Evolutionary conservation across 2,329 filamentous ascomycete species (phyloP), one percentile per base, ranked within the genome.

Genomic region (Mariannaea elegans): DNA sequence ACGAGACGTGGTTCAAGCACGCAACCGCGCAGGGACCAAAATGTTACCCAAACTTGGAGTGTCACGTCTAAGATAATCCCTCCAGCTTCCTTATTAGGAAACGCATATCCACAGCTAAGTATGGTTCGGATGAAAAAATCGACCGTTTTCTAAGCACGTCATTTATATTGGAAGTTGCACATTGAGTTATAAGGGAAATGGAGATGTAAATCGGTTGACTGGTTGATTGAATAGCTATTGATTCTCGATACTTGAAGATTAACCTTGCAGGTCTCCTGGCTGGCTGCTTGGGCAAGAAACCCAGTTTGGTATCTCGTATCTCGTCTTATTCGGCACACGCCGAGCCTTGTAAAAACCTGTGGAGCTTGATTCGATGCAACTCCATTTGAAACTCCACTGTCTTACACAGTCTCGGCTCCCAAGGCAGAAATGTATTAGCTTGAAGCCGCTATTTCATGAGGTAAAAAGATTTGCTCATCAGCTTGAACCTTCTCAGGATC

Each of bases 401-500:
- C n/a, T n/a, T n/a, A n/a, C n/a, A n/a, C n/a, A n/a, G n/a, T n/a
- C n/a, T n/a, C n/a, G n/a, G n/a, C n/a, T 27, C 6, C 24, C 24
- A 27, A 27, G 24, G 24, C n/a, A n/a, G n/a, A n/a, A n/a, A 9
- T 9, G 24, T 27, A 6, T 27, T 27, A 6, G 10, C 18, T 7
- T 14, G 19, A 44, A 44, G 39, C 23, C 12, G 27, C 16, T 3
- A 24, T 6, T 4, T 61, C 46, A 27, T 55, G 48, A 9, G 45
- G 12, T 3, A 41, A 41, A n/a, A 62, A 59, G 3, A 62, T 12
- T 18, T 62, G 55, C 18, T 59, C 18, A 3, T 38, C 27, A 2
- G 59, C 50, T 18, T 59, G 59, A 3, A 62, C 46, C 24, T 36
- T 32, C 8, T 56, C 56, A 3, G 55, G 55, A 36, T 62, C 12